Conservation (phyloP, 805 yeast species). For the Nakazawaea ishiwadae region DNA sequence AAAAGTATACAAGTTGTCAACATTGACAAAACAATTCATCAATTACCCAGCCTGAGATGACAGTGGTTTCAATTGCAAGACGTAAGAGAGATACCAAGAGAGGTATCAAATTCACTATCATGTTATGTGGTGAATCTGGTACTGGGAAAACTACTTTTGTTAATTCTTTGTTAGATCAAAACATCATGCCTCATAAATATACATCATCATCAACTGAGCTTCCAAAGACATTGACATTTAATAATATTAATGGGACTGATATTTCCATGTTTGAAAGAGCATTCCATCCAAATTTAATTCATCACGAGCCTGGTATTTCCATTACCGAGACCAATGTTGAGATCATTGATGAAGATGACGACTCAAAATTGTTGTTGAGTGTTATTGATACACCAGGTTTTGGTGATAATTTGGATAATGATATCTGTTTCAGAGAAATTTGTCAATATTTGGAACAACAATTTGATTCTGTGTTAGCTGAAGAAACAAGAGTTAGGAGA, state of each 20-base stretch:
- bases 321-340: constrained; percentile 64
- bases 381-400: constrained; percentile 59
- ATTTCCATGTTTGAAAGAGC: constrained; percentile 54
- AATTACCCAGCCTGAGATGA: not conserved
- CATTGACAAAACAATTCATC: not conserved
- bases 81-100: constrained; percentile 66
- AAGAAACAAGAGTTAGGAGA: constrained; percentile 82
- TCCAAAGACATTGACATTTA: constrained; percentile 51
- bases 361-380: constrained; percentile 46
- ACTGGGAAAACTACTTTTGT: constrained; percentile 76
- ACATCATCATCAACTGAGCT: constrained; percentile 12
- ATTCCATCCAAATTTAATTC: constrained; percentile 57
- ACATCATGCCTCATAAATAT: constrained; percentile 56
- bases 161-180: constrained; percentile 60
- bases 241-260: constrained; percentile 53
- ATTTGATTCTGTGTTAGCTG: constrained; percentile 73
- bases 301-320: constrained; percentile 71
- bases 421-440: constrained; percentile 61
- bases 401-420: constrained; percentile 57
- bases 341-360: constrained; percentile 49
- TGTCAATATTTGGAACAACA: constrained; percentile 68
- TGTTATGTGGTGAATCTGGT: constrained; percentile 71
- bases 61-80: constrained; percentile 21
- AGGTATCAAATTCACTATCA: constrained; percentile 68
- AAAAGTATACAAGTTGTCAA: not conserved